These are phyloP conservation scores for Didymella segeticola DNA, from an alignment of 2,329 filamentous ascomycete species.

Conservation along the genomic window DNA sequence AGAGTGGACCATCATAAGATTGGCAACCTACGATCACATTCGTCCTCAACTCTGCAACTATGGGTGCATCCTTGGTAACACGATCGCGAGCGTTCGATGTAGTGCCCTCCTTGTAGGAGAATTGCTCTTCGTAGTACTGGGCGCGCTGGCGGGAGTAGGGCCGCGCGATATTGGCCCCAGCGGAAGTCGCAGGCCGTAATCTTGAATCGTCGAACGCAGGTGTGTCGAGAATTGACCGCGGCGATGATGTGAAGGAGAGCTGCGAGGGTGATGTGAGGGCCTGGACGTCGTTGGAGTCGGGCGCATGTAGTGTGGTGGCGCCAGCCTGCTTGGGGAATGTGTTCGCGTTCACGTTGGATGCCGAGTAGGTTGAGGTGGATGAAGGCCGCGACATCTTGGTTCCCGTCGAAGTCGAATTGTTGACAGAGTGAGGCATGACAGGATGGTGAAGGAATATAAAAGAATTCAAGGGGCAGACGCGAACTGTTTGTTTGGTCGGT, in stretches of 20 bases:
- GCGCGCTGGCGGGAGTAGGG: constrained; percentile 41
- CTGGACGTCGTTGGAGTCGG: constrained; percentile 36
- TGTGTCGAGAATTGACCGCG: constrained; percentile 36
- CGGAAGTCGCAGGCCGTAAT: constrained; percentile 20
- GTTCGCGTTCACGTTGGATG: constrained; percentile 24
- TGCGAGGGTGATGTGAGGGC: constrained; percentile 46
- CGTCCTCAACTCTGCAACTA: constrained; percentile 57
- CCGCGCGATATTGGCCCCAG: constrained; percentile 10
- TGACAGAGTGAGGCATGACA: constrained; percentile 47
- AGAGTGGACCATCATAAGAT: constrained; percentile 18
- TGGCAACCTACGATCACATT: constrained; percentile 58
- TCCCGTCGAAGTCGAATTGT: constrained; percentile 41
- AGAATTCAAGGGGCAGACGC: constrained; percentile 11
- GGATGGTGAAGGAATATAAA: constrained; percentile 19
- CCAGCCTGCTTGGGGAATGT: constrained; percentile 46
- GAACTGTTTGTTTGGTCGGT: constrained; percentile 28
- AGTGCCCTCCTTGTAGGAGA: constrained; percentile 46
- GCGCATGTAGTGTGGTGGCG: constrained; percentile 33
- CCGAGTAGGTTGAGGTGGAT: constrained; percentile 43
- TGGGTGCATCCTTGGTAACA: constrained; percentile 54
- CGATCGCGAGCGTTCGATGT: constrained; percentile 50
- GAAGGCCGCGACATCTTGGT: constrained; percentile 47
- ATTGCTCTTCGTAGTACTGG: constrained; percentile 48
- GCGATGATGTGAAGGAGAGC: constrained; percentile 47
- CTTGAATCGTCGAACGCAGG: constrained; percentile 21